Conservation (phyloP, 106 monocot genomes). For the Acorus gramineus region DNA sequence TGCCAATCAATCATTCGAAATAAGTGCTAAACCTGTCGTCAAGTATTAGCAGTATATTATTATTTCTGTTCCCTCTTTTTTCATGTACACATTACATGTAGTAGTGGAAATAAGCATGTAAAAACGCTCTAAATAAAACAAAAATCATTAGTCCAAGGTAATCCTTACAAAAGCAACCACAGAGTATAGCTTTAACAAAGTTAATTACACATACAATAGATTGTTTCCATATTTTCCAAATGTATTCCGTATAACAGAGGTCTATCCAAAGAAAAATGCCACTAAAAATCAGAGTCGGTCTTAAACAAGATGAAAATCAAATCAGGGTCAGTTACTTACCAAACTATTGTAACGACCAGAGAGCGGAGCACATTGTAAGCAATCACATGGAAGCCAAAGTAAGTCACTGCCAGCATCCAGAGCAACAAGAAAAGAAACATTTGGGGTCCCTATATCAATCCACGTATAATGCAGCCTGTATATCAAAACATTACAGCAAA, state of each 20-base stretch:
- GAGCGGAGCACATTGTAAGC: conserved; percentile 72
- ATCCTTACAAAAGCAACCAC: too few relatives aligned
- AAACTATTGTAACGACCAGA: conserved; percentile 54
- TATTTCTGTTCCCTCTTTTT: conserved; percentile 3
- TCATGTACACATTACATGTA: too few relatives aligned
- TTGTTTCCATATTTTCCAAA: too few relatives aligned
- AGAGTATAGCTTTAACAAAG: too few relatives aligned
- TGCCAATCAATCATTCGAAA: conserved; percentile 87
- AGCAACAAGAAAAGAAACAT: conserved; percentile 84
- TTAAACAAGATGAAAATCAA: too few relatives aligned
- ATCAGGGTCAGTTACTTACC: conserved; percentile 25
- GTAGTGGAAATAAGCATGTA: too few relatives aligned
- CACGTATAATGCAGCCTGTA: conserved; percentile 91
- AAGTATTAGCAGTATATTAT: conserved; percentile 23
- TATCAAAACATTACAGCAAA: neutral
- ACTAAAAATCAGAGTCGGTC: too few relatives aligned
- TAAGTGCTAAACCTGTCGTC: conserved; percentile 61
- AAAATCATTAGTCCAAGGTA: too few relatives aligned
- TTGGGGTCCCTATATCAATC: conserved; percentile 98
- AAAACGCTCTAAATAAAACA: too few relatives aligned
- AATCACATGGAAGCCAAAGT: conserved; percentile 95
- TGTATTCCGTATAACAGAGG: too few relatives aligned
- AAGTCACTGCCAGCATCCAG: conserved; percentile 92
- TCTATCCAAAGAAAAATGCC: too few relatives aligned
- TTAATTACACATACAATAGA: too few relatives aligned